Conservation (phyloP, 1,284 basidiomycete genomes). For the Sporisorium exsertum region DNA sequence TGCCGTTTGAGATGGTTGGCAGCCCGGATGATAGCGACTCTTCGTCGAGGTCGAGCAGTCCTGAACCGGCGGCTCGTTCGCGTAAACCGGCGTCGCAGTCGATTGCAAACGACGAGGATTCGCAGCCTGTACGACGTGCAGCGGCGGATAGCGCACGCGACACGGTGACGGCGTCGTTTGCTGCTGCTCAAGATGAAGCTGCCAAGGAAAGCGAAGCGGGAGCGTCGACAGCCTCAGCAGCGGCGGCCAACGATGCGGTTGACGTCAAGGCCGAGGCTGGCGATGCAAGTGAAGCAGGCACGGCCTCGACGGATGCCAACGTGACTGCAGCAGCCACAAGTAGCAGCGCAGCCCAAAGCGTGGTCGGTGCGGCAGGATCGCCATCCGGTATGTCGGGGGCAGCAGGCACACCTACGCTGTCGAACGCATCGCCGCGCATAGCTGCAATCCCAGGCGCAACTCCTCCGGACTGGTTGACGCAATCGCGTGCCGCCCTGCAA, state of each 20-base stretch:
- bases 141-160: constrained; percentile 35
- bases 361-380: constrained; percentile 68
- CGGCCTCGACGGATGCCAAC: constrained; percentile 11
- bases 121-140: constrained; percentile 51
- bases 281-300: constrained; percentile 8
- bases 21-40: constrained; percentile 59
- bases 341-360: constrained; percentile 21
- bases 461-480: constrained; percentile 78
- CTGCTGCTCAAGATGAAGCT: constrained; percentile 23
- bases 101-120: constrained; percentile 76
- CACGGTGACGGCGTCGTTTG: constrained; percentile 28
- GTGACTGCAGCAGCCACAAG: constrained; percentile 15
- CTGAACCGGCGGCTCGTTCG: constrained; percentile 35
- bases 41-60: constrained; percentile 46
- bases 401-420: constrained; percentile 11
- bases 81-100: constrained; percentile 41
- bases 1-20: constrained; percentile 63
- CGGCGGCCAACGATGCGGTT: not conserved
- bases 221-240: constrained; percentile 68
- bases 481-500: constrained; percentile 77
- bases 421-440: constrained; percentile 38
- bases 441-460: constrained; percentile 27
- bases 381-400: constrained; percentile 3
- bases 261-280: constrained; percentile 18
- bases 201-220: constrained; percentile 21